Evolutionary conservation across 1,284 basidiomycete species (phyloP).

Genomic region (Rhodotorula sp.): DNA sequence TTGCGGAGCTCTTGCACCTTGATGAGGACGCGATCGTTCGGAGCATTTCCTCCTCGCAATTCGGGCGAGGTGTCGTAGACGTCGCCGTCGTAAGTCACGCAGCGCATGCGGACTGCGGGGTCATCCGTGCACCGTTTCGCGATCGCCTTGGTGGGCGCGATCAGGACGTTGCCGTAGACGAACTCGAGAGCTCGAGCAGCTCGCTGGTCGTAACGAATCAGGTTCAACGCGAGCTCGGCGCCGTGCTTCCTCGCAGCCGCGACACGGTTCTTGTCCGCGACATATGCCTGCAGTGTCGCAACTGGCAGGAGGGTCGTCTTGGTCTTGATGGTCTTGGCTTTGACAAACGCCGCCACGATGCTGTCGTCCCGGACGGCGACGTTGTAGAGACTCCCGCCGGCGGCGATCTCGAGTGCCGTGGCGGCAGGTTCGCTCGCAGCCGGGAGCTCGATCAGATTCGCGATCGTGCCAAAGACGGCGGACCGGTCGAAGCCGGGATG

Average conservation of each 20-base stretch:
- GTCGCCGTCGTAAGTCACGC: constrained; percentile 91
- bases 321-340: constrained; percentile 80
- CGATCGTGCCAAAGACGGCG: constrained; percentile 74
- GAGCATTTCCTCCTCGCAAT: constrained; percentile 85
- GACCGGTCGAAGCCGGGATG: constrained; percentile 74
- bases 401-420: constrained; percentile 83
- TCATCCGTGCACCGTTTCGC: constrained; percentile 88
- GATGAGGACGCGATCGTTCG: constrained; percentile 70
- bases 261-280: constrained; percentile 53
- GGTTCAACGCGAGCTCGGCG: constrained; percentile 77
- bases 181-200: constrained; percentile 87
- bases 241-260: constrained; percentile 56
- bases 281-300: constrained; percentile 79
- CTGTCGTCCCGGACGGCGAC: constrained; percentile 83
- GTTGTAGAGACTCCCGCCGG: constrained; percentile 88
- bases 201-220: constrained; percentile 81
- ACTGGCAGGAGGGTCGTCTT: constrained; percentile 86
- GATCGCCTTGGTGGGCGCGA: constrained; percentile 84
- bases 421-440: constrained; percentile 65
- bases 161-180: constrained; percentile 89
- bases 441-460: constrained; percentile 62
- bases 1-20: constrained; percentile 78
- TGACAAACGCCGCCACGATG: constrained; percentile 76
- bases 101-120: constrained; percentile 68
- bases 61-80: constrained; percentile 96